phyloP scores from a whole-genome alignment of 2,329 filamentous ascomycete genomes.

The Furcasterigmium sp. region DNA sequence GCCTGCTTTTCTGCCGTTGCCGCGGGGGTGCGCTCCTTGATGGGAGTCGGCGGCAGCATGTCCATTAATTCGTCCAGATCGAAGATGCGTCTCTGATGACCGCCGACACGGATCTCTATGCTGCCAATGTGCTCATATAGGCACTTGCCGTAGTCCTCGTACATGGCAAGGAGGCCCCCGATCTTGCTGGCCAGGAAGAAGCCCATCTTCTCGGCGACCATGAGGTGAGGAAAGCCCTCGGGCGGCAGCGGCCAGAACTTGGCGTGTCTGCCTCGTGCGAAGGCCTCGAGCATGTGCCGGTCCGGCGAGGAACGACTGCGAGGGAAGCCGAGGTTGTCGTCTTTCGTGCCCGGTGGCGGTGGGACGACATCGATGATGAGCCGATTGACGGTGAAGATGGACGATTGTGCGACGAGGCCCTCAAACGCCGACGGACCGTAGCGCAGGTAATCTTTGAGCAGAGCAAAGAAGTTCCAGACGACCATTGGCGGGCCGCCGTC shows the following conservation, averaged over 20 bases:
- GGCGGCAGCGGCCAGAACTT: constrained; percentile 9
- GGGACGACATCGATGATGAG: constrained; percentile 11
- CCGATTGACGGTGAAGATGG: constrained; percentile 7
- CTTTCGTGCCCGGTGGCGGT: constrained; percentile 7
- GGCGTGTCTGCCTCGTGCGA: constrained; percentile 1
- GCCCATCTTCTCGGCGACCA: constrained; percentile 12
- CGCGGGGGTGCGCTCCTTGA: constrained; percentile 8
- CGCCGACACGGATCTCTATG: constrained; percentile 12
- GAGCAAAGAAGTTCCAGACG: constrained; percentile 13
- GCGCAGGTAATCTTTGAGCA: constrained; percentile 10
- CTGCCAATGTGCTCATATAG: constrained; percentile 11
- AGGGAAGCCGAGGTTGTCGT: constrained; percentile 10
- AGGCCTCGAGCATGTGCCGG: constrained; percentile 9
- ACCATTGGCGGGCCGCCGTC: constrained; percentile 11
- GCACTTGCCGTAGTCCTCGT: constrained; percentile 10
- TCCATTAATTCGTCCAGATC: constrained; percentile 12
- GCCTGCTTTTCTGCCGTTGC: constrained; percentile 9
- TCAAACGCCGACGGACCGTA: constrained; percentile 11
- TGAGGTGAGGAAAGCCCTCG: constrained; percentile 7
- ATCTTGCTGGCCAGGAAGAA: constrained; percentile 12
- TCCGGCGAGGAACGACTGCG: constrained; percentile 2
- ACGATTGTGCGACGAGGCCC: constrained; percentile 6
- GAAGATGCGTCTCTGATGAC: constrained; percentile 9
- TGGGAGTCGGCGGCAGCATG: constrained; percentile 9
- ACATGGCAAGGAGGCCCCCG: constrained; percentile 10